A percentile compares a stretch with the other conserved stretches of the same genome.
Conservation (phyloP, 108 stramenopile genomes). For the Mediolabrus comicus region DNA sequence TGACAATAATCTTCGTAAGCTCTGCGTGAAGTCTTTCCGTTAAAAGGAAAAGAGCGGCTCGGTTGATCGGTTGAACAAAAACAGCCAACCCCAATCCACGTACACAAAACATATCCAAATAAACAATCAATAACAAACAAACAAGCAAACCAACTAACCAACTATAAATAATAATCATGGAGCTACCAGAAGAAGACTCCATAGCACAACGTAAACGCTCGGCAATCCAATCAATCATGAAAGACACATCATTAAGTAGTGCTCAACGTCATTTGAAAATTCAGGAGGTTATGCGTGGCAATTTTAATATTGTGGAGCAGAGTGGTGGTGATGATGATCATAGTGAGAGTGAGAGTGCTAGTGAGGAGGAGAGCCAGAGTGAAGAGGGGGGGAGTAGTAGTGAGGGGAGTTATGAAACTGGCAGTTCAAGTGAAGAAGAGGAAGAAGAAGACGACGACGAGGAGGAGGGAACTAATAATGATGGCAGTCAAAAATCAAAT, state of each 20-base stretch:
- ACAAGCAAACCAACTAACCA: too few species aligned
- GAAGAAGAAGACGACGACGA: background rate
- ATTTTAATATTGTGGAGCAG: background rate
- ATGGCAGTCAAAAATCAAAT: too few species aligned
- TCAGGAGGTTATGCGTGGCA: constrained; percentile 33
- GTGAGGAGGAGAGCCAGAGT: too few species aligned
- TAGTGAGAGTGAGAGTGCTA: background rate
- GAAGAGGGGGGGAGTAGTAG: background rate
- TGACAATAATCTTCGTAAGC: too few species aligned
- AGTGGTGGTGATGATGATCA: background rate
- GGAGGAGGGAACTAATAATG: background rate
- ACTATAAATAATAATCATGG: constrained; percentile 9
- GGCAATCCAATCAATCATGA: constrained; percentile 39
- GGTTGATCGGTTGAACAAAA: too few species aligned
- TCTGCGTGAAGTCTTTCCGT: too few species aligned
- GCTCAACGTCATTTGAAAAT: constrained; percentile 16
- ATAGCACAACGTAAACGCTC: constrained; percentile 17
- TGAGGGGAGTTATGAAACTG: background rate
- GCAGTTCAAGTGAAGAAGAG: background rate
- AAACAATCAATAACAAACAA: too few species aligned
- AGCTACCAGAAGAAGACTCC: constrained; percentile 32
- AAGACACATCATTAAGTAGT: constrained; percentile 16
- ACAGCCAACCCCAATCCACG: too few species aligned
- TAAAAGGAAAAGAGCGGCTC: too few species aligned
- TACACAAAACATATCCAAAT: too few species aligned